phyloP scores from a whole-genome alignment of 495 filamentous ascomycete genomes.

The Penicillium subrubescens region DNA sequence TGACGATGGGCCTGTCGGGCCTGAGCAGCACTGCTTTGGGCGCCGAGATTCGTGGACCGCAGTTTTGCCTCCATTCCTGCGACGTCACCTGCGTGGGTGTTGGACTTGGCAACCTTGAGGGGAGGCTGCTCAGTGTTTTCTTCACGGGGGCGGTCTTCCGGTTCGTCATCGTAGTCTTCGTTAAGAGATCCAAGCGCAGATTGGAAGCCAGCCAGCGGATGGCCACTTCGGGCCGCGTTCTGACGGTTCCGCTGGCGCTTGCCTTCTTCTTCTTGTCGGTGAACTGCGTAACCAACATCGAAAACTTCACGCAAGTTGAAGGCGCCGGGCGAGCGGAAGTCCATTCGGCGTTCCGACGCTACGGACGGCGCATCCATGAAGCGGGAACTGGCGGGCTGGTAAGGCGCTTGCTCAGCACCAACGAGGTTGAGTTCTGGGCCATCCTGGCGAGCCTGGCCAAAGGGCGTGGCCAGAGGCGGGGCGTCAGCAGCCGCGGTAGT shows the following conservation, averaged over 20 bases:
- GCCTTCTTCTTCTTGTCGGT: constrained; percentile 92
- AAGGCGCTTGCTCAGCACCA: constrained; percentile 43
- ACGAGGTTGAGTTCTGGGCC: constrained; percentile 42
- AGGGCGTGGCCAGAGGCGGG: constrained; percentile 73
- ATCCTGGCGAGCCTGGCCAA: constrained; percentile 47
- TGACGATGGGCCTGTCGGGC: constrained; percentile 58
- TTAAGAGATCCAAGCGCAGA: constrained; percentile 68
- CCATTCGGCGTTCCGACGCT: constrained; percentile 67
- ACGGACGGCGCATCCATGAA: constrained; percentile 52
- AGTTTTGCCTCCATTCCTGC: constrained; percentile 83
- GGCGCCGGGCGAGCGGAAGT: constrained; percentile 94
- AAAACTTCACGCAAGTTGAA: constrained; percentile 97
- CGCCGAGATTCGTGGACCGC: constrained; percentile 73
- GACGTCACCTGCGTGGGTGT: constrained; percentile 59
- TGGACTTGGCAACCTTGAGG: constrained; percentile 69
- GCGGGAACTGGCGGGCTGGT: constrained; percentile 46
- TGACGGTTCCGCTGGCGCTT: constrained; percentile 84
- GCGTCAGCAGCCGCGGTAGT: constrained; percentile 75
- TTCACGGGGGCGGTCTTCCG: constrained; percentile 39
- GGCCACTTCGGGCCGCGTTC: constrained; percentile 61
- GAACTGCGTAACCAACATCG: constrained; percentile 94
- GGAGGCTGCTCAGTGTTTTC: constrained; percentile 54
- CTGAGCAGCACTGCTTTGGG: constrained; percentile 55
- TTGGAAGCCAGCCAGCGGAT: constrained; percentile 43
- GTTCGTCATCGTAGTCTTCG: constrained; percentile 65